Evolutionary conservation across 768 basidiomycete species (phyloP), one percentile per base, ranked within the genome.

Genomic region (Chalciporus chontae): DNA sequence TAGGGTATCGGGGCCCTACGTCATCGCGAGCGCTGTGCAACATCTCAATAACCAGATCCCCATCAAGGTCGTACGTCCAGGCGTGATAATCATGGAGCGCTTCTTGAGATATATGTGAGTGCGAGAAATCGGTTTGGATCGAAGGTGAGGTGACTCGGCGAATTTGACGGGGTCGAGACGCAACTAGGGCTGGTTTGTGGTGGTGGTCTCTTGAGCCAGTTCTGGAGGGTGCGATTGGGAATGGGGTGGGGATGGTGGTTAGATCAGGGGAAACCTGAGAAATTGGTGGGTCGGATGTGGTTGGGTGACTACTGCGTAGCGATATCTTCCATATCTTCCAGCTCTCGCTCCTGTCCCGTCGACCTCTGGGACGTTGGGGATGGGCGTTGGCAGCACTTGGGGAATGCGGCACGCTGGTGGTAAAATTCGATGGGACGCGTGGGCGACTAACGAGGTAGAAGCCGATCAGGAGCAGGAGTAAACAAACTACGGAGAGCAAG

Each of bases 41-140:
- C 62, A 64, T 64, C 55, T 59, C 62, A 14, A 40, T 29, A 51
- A 60, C 58, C 45, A 64, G 21, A 19, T 64, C 62, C n/a, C 48
- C 49, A 38, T 65, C 64, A 5, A 65, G 57, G 38, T 65, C 64
- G 3, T 66, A 65, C 15, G 61, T 57, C 1, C 59, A 58, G 4
- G 47, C 51, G 15, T 54, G 53, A 36, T 61, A 57, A 4, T 61
- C 50, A 26, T 56, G 51, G 5, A 66, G 14, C 5, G 56, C 62
- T 10, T 64, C 62, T n/a, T 66, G 49, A 0, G 61, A 55, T 37
- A 61, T 52, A 48, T 63, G 55, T 0, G 64, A 64, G 21, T 62
- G 41, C 5, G 62, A 45, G 45, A 61, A 55, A 1, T 62, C 57
- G 26, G 64, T 59, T 21, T 53, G 42, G 9, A 61, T 56, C 0